Evolutionary conservation across 192 early-diverging fungal genomes (phyloP).

Genomic region (Gonapodya prolifera): DNA sequence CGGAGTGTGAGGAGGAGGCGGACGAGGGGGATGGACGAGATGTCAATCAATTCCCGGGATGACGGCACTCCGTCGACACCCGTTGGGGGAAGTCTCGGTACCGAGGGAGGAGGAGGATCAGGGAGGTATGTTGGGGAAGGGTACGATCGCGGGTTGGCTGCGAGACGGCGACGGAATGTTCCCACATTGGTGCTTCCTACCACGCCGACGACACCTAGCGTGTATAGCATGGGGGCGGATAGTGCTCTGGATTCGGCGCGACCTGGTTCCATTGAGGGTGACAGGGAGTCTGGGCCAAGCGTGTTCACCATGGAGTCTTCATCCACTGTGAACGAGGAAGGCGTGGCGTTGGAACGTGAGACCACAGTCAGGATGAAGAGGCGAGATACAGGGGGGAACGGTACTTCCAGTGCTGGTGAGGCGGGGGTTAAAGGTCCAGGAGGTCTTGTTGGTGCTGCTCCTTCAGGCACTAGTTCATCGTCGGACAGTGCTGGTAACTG

Average conservation of each 20-base stretch:
- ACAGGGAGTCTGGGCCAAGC: not conserved
- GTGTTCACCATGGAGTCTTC: not conserved
- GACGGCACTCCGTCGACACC: too few relatives aligned
- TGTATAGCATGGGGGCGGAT: not conserved
- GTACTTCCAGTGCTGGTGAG: too few relatives aligned
- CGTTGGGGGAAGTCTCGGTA: too few relatives aligned
- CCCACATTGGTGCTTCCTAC: not conserved
- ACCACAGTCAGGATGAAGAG: not conserved
- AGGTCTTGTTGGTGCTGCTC: not conserved
- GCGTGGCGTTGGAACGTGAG: not conserved
- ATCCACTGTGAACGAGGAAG: not conserved
- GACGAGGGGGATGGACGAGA: too few relatives aligned
- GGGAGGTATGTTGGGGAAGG: not conserved
- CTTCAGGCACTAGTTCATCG: not conserved
- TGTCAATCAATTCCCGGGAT: too few relatives aligned
- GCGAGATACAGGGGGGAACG: not conserved
- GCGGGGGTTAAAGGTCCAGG: not conserved
- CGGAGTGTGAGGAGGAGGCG: not conserved
- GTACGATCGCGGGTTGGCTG: not conserved
- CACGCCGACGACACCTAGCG: not conserved
- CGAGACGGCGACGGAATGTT: not conserved
- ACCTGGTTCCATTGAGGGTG: not conserved
- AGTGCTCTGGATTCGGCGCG: not conserved
- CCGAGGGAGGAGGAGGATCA: not conserved
- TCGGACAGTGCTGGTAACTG: too few relatives aligned